Base-by-base conservation (phyloP, 1,284 basidiomycete genomes). In the Ustilago xerochloae region DNA sequence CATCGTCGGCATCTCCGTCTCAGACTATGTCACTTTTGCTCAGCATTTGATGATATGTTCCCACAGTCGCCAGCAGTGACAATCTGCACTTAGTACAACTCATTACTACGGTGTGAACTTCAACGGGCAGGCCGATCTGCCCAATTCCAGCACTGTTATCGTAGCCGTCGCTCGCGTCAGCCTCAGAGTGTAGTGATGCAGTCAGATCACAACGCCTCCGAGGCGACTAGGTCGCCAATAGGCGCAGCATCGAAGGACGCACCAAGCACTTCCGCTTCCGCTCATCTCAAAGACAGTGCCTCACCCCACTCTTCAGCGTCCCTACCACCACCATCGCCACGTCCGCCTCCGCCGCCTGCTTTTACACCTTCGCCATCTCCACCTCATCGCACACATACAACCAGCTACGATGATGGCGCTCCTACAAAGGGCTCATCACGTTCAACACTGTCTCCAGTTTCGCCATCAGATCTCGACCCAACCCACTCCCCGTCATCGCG, bases 311-410 rank as follows among this genome's bases (percentile, higher is more conserved):
- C 64, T 41, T 53, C 64, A 12, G 58, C 64, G 18, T 67, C 64
- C 16, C 15, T 57, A 16, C 43, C 64, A 15, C 64, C 64, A n/a
- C 54, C 58, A 18, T 57, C 64, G 28, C 53, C 58, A 7, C 54
- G 20, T 38, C 66, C 66, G 3, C 69, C 69, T 15, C 63, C 69
- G 41, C 69, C 69, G 28, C 69, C 69, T 24, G 59, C 69, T 10
- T 72, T 72, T 43, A 66, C 69, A 7, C 69, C 69, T 6, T 72
- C 69, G 4, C 69, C 69, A 10, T 72, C 69, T 3, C 68, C 68
- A 13, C 58, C 68, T 16, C 61, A 63, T 33, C 68, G 39, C 36
- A 30, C 55, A 18, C 47, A 18, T 16, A 16, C 38, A 29, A 18
- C 48, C 13, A 16, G 32, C 33, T 24, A 46, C 28, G n/a, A 46